Evolutionary conservation across 331 rosid genomes (phyloP).

Genomic region (Dryas integrifolia): DNA sequence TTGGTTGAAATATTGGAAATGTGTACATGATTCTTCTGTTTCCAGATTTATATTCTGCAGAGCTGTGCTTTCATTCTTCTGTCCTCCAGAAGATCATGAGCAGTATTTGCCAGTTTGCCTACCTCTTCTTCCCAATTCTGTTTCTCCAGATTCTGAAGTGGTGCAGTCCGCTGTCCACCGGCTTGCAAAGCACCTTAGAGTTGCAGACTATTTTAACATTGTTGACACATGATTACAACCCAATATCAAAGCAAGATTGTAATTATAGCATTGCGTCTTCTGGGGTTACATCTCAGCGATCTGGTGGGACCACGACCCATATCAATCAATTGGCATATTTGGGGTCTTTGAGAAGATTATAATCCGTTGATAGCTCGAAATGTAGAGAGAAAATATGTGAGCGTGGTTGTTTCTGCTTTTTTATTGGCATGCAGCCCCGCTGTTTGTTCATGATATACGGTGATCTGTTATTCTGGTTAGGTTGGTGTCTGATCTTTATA

Average conservation of each 20-base stretch:
- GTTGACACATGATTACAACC: slow-evolving; percentile 35
- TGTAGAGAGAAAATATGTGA: slow-evolving; percentile 20
- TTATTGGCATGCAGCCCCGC: slow-evolving; percentile 32
- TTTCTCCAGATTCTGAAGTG: slow-evolving; percentile 59
- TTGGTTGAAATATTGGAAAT: slow-evolving; percentile 19
- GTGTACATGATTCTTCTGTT: slow-evolving; percentile 23
- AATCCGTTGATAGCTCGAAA: slow-evolving; percentile 27
- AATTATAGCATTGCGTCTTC: slow-evolving; percentile 6
- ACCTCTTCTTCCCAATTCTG: slow-evolving; percentile 63
- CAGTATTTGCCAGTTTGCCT: slow-evolving; percentile 69
- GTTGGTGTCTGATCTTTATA: slow-evolving; percentile 26
- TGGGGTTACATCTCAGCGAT: slow-evolving; percentile 5
- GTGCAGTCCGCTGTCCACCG: slow-evolving; percentile 65
- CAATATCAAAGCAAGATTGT: slow-evolving; percentile 21
- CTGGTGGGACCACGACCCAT: slow-evolving; percentile 14
- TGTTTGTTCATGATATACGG: slow-evolving; percentile 29
- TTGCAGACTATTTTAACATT: slow-evolving; percentile 60
- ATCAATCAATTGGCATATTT: slow-evolving; percentile 16
- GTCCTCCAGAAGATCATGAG: slow-evolving; percentile 55
- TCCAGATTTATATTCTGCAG: slow-evolving; percentile 94
- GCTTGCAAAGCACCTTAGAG: slow-evolving; percentile 71
- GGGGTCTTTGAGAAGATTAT: slow-evolving; percentile 29
- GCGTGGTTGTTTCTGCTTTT: slow-evolving; percentile 31
- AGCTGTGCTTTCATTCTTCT: slow-evolving; percentile 60
- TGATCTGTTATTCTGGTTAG: slow-evolving; percentile 36